Percentiles rank a stretch among this genome's conserved stretches.
Conservation (phyloP, 345 rosid species). For the Zanthoxylum bungeanum region DNA sequence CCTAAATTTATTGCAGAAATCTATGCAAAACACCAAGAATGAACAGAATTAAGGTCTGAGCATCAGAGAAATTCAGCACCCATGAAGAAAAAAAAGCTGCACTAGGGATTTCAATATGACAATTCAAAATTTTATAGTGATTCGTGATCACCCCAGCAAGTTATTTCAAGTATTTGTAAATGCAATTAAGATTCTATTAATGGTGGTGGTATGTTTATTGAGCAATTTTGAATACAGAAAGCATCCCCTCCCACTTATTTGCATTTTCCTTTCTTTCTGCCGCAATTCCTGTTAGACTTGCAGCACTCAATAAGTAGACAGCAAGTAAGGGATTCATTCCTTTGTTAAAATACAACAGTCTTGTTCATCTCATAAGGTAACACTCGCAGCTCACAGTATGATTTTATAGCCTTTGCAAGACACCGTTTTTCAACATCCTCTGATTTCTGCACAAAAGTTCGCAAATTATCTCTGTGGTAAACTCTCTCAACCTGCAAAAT, state of each 20-base stretch:
- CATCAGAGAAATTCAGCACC: background rate
- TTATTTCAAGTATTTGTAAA: background rate
- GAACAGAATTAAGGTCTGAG: background rate
- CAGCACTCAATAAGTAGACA: background rate
- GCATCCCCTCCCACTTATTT: background rate
- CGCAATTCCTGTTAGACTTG: background rate
- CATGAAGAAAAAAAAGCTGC: background rate
- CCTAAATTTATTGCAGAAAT: background rate
- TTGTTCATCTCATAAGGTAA: constrained; percentile 63
- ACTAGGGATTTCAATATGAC: background rate
- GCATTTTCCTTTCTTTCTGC: background rate
- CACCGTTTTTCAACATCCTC: constrained; percentile 92
- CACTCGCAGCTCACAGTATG: constrained; percentile 84
- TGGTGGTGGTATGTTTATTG: background rate
- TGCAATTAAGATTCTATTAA: background rate
- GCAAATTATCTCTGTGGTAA: constrained; percentile 81
- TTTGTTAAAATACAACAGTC: constrained; percentile 69
- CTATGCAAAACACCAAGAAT: background rate
- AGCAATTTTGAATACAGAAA: background rate
- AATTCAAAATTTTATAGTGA: background rate
- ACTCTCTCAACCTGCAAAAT: constrained; percentile 87
- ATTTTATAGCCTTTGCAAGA: constrained; percentile 71
- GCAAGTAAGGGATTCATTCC: background rate
- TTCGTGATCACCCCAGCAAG: background rate
- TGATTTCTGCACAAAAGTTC: constrained; percentile 81